Conservation (phyloP, 2,329 filamentous ascomycete species). For the Colletotrichum graminicola region DNA sequence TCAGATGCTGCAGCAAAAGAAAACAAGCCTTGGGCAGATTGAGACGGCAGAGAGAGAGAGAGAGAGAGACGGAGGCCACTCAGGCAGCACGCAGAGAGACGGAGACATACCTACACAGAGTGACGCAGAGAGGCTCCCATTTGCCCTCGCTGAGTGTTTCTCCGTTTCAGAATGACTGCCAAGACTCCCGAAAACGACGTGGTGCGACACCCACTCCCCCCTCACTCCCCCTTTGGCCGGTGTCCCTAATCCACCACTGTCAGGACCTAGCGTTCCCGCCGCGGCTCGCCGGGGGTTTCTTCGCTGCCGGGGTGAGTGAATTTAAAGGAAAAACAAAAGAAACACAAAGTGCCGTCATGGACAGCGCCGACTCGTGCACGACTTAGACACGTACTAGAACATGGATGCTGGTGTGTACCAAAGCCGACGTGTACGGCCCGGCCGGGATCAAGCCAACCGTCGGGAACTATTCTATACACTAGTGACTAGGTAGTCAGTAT, state of each 20-base stretch:
- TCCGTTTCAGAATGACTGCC: conserved; percentile 35
- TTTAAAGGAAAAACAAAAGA: too few relatives aligned
- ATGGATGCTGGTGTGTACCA: neutral
- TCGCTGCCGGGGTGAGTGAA: too few relatives aligned
- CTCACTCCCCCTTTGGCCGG: neutral
- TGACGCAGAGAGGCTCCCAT: neutral
- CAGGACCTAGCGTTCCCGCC: neutral
- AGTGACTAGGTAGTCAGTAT: neutral
- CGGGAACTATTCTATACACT: neutral
- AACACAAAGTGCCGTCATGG: too few relatives aligned
- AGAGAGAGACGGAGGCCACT: neutral
- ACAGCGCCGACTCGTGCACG: too few relatives aligned
- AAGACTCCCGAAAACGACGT: conserved; percentile 32
- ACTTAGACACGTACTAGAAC: neutral
- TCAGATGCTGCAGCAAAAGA: neutral
- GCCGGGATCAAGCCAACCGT: conserved; percentile 5
- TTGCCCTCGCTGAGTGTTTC: conserved; percentile 27
- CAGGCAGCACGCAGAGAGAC: neutral
- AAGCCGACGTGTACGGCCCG: conserved; percentile 32
- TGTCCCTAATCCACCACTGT: conserved; percentile 18
- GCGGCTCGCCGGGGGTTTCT: too few relatives aligned
- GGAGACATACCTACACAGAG: neutral
- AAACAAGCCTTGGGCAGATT: neutral
- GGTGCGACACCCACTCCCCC: conserved; percentile 26
- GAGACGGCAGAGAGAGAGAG: neutral